phyloP scores from a whole-genome alignment of 1,284 basidiomycete species.

The Trichosporon coremiiforme region DNA sequence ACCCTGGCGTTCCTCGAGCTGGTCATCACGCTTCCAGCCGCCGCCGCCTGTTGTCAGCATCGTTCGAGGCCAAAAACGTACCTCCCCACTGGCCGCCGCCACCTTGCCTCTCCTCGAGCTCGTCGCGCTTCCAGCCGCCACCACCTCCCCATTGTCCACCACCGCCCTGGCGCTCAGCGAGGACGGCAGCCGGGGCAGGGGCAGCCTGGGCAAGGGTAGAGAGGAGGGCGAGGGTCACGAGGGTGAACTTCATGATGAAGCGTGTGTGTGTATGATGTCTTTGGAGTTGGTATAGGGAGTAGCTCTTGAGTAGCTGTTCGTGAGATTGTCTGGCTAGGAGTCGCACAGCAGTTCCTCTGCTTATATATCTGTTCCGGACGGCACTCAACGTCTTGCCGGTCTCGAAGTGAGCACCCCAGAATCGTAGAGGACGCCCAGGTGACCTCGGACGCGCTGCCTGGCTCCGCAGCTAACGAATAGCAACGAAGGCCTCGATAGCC shows the following conservation, averaged over 20 bases:
- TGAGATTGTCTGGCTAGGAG: background rate
- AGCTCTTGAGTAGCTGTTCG: background rate
- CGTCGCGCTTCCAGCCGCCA: conserved; percentile 16
- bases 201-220: conserved; percentile 18
- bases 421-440: background rate
- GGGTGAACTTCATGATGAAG: background rate
- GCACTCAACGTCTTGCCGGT: background rate
- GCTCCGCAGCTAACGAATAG: background rate
- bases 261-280: background rate
- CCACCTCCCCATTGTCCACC: conserved; percentile 6
- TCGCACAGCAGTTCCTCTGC: background rate
- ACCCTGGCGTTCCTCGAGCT: no score
- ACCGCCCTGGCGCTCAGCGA: background rate
- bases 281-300: background rate
- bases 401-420: background rate
- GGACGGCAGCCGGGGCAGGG: conserved; percentile 1
- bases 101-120: conserved; percentile 2
- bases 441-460: conserved; percentile 3
- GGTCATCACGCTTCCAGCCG: conserved; percentile 1
- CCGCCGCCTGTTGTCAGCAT: background rate
- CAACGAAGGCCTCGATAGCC: background rate
- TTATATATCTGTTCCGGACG: background rate
- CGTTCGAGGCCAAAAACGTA: background rate
- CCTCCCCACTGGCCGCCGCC: conserved; percentile 3
- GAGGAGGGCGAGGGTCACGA: background rate